Evolutionary conservation across 129 eudicot species (phyloP).

Genomic region (Saposhnikovia divaricata): DNA sequence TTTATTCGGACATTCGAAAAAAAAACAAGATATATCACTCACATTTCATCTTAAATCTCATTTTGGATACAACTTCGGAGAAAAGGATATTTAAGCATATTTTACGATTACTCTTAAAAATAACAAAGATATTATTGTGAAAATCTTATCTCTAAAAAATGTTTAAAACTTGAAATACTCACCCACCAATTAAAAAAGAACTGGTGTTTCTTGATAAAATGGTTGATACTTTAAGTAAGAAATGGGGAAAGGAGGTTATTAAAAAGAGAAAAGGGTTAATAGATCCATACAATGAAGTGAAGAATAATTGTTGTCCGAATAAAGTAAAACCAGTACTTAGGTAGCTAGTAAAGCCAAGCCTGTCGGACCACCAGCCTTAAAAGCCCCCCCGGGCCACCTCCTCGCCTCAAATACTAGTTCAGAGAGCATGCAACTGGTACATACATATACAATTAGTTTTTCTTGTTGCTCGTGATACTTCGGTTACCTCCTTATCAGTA

Average conservation of each 20-base stretch:
- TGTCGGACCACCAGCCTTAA: background rate
- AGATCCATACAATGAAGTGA: background rate
- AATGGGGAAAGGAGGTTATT: background rate
- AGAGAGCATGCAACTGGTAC: background rate
- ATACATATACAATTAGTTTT: background rate
- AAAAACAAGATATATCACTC: too few species aligned
- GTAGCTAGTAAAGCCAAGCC: background rate
- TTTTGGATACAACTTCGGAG: too few species aligned
- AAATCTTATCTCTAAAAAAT: too few species aligned
- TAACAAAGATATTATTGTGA: too few species aligned
- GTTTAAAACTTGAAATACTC: too few species aligned
- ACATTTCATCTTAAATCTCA: too few species aligned
- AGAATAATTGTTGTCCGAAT: conserved; percentile 4
- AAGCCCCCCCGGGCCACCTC: background rate
- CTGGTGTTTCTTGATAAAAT: background rate
- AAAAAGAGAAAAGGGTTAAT: background rate
- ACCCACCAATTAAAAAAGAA: too few species aligned
- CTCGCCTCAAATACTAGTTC: background rate
- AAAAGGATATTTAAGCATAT: too few species aligned
- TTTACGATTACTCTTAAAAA: too few species aligned
- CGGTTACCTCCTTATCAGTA: background rate
- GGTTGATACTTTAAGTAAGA: background rate
- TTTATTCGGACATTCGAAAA: too few species aligned
- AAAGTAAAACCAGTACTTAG: background rate
- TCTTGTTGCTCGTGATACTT: background rate